Evolutionary conservation across 805 yeast genomes (phyloP), one percentile per base, ranked within the genome.

Genomic region (Wickerhamomyces subpelliculosus): DNA sequence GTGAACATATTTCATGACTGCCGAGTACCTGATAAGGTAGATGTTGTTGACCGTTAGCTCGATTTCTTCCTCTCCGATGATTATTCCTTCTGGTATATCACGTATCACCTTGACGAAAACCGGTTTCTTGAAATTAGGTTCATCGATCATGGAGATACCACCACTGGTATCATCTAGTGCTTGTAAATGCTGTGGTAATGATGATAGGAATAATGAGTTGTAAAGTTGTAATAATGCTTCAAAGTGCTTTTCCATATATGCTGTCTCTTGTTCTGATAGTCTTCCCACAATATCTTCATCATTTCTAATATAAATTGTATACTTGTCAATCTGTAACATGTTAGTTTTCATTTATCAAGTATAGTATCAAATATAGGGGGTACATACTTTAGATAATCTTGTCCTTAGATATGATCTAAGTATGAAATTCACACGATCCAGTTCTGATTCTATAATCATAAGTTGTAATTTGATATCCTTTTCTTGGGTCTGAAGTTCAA

Each of bases 381-480:
- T 4, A 21, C 33, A 20, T 47, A 53, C 42, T 53, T 56, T 33
- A 55, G 40, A 38, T 9, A 54, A 42, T 41, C 98, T 67, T 7
- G 90, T 73, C 44, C 98, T 70, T 25, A 89, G 65, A 56, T 87
- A 90, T 12, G 86, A 72, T 36, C 97, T 64, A n/a, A 89, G 67
- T 26, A 90, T 60, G 55, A 81, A 93, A 50, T 81, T 86, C 23
- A 87, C 74, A 40, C 98, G 65, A 51, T 93, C 97, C 19, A 93
- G 70, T 49, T 93, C 97, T 12, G 94, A 82, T 54, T 93, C 98
- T 48, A 90, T 80, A 19, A 94, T 75, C 65, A 93, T 75, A 33
- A 89, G 65, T 41, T 84, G 81, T 41, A 90, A 61, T 53, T 89
- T 89, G 59, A 80, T 78, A 44, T 81, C 85, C 37, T 63, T 68